Percentiles rank a stretch among this genome's conserved stretches.
Conservation (phyloP, 176 grass and related monocot genomes). For the Juncus inflexus region DNA sequence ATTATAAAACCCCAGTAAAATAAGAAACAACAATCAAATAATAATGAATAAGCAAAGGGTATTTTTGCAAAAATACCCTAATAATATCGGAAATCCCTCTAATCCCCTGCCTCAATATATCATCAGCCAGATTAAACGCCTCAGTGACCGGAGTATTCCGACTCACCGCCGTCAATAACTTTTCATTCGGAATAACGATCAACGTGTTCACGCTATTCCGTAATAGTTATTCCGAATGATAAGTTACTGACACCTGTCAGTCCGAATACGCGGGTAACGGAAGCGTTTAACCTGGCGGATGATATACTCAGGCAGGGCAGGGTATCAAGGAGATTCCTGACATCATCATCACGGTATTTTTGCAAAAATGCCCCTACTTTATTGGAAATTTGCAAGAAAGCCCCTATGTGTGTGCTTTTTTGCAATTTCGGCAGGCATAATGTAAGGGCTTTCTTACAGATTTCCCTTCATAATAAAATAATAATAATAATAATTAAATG, state of each 20-base stretch:
- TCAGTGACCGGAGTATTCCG: slow-evolving; percentile 77
- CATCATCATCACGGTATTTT: slow-evolving; percentile 83
- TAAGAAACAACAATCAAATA: too few species aligned
- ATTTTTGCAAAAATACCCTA: too few species aligned
- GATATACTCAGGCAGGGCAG: slow-evolving; percentile 86
- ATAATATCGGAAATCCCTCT: slow-evolving; percentile 93
- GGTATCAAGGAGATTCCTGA: slow-evolving; percentile 87
- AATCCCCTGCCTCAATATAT: slow-evolving; percentile 82
- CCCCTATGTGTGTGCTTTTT: too few species aligned
- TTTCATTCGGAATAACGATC: slow-evolving; percentile 93
- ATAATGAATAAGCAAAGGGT: too few species aligned
- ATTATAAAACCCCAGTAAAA: too few species aligned
- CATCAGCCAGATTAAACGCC: slow-evolving; percentile 90
- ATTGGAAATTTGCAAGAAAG: too few species aligned
- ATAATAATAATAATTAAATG: too few species aligned
- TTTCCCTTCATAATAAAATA: not conserved
- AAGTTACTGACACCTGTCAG: slow-evolving; percentile 75
- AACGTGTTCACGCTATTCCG: slow-evolving; percentile 83
- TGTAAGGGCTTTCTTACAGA: too few species aligned
- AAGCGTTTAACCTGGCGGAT: slow-evolving; percentile 91
- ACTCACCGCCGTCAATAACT: slow-evolving; percentile 70
- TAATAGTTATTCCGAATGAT: slow-evolving; percentile 84
- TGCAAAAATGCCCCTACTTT: too few species aligned
- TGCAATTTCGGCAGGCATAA: too few species aligned
- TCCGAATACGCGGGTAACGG: slow-evolving; percentile 72